Evolutionary conservation across 371 early-diverging fungal genomes (phyloP).

Genomic region (Mortierella sp.): DNA sequence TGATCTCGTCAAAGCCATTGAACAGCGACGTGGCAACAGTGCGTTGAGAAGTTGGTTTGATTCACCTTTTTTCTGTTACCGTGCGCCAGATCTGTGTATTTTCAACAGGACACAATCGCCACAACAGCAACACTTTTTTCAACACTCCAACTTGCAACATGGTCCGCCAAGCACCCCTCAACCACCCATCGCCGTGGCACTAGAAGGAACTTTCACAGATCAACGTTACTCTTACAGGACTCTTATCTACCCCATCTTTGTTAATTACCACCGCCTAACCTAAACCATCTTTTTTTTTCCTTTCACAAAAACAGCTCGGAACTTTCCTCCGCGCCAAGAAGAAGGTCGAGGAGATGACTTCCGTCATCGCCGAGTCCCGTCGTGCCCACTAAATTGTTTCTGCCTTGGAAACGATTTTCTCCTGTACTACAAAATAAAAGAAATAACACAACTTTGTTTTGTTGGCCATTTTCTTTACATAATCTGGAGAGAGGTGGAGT

Average conservation of each 20-base stretch:
- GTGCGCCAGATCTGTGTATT: neutral
- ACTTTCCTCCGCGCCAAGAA: conserved; percentile 97
- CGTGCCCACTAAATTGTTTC: conserved; percentile 71
- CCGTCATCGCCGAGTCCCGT: conserved; percentile 96
- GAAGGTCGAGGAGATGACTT: conserved; percentile 98
- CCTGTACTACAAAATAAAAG: conserved; percentile 20
- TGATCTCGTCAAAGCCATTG: neutral
- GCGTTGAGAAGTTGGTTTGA: neutral
- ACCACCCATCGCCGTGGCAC: neutral
- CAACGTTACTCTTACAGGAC: neutral
- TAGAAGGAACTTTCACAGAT: neutral
- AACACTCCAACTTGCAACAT: neutral
- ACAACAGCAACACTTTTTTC: neutral
- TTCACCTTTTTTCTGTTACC: neutral
- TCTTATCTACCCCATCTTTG: neutral
- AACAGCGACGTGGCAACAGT: neutral
- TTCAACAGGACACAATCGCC: neutral
- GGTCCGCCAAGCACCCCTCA: neutral
- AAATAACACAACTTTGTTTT: conserved; percentile 7
- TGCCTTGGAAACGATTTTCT: neutral
- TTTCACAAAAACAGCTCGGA: conserved; percentile 80
- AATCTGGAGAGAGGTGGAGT: neutral
- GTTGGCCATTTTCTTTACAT: conserved; percentile 7
- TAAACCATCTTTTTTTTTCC: neutral
- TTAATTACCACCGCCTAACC: neutral